A percentile compares a stretch with the other conserved stretches of the same genome.
Conservation (phyloP, 2,329 filamentous ascomycete species). For the Gnomoniopsis sp. region DNA sequence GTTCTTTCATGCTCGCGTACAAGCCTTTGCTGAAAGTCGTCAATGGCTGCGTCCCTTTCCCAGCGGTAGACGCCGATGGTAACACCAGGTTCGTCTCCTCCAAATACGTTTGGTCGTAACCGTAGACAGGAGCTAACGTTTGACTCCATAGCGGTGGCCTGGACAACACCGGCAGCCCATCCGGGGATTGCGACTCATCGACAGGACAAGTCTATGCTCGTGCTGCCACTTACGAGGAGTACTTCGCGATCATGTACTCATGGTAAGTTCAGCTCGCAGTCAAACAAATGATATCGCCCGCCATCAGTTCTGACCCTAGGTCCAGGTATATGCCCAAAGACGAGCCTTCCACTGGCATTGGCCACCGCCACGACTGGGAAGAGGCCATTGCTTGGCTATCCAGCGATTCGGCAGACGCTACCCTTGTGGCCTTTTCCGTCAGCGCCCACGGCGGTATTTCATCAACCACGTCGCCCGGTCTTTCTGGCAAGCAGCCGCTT, state of each 20-base stretch:
- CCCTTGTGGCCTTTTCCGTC: constrained; percentile 34
- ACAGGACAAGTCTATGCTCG: constrained; percentile 37
- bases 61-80: constrained; percentile 54
- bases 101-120: too few species aligned
- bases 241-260: constrained; percentile 37
- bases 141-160: constrained; percentile 30
- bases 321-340: constrained; percentile 44
- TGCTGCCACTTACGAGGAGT: constrained; percentile 24
- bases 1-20: constrained; percentile 50
- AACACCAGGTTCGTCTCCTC: constrained; percentile 48
- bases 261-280: constrained; percentile 19
- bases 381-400: constrained; percentile 30
- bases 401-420: constrained; percentile 23
- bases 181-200: constrained; percentile 28
- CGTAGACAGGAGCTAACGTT: not conserved
- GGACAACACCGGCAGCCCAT: constrained; percentile 25
- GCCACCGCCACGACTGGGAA: constrained; percentile 40
- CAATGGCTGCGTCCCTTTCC: constrained; percentile 61
- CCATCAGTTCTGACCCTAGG: not conserved
- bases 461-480: not conserved
- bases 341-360: constrained; percentile 29
- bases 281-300: not conserved
- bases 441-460: constrained; percentile 34
- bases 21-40: constrained; percentile 52
- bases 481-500: constrained; percentile 23